Evolutionary conservation across 2,329 filamentous ascomycete species (phyloP).

Genomic region (Fusarium decemcellulare): DNA sequence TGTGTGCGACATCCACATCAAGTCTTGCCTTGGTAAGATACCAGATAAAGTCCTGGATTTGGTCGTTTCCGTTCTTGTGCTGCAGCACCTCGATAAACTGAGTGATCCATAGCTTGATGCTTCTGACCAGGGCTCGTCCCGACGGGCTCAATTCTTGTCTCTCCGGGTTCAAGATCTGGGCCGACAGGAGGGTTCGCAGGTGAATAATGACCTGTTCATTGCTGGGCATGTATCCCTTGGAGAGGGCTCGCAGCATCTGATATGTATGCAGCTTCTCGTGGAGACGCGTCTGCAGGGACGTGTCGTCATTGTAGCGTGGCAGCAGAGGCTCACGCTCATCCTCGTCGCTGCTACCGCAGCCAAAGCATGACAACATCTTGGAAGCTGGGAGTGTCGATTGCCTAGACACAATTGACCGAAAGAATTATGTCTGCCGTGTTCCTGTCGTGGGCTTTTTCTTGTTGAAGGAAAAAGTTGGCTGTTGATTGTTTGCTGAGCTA

Average conservation of each 20-base stretch:
- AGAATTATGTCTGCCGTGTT: not conserved
- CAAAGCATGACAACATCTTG: constrained; percentile 75
- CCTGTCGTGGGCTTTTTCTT: not conserved
- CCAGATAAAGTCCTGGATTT: constrained; percentile 95
- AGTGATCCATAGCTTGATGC: constrained; percentile 80
- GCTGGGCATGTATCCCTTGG: constrained; percentile 91
- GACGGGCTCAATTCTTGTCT: constrained; percentile 79
- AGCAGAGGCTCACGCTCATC: constrained; percentile 84
- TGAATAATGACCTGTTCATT: constrained; percentile 88
- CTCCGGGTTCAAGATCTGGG: constrained; percentile 83
- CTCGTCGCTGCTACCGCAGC: constrained; percentile 64
- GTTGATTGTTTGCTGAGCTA: not conserved
- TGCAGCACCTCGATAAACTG: constrained; percentile 86
- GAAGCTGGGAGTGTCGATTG: not conserved
- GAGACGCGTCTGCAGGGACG: constrained; percentile 80
- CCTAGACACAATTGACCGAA: not conserved
- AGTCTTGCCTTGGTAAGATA: constrained; percentile 82
- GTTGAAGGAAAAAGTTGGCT: constrained; percentile 12
- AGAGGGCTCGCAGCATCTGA: constrained; percentile 88
- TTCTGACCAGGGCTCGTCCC: constrained; percentile 80
- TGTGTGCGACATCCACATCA: constrained; percentile 49
- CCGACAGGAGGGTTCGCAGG: constrained; percentile 82
- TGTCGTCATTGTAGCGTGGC: constrained; percentile 87
- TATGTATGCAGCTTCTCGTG: constrained; percentile 94
- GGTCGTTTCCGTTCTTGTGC: constrained; percentile 86